Evolutionary conservation across 2,329 filamentous ascomycete species (phyloP).

Genomic region (Colletotrichum liriopes): DNA sequence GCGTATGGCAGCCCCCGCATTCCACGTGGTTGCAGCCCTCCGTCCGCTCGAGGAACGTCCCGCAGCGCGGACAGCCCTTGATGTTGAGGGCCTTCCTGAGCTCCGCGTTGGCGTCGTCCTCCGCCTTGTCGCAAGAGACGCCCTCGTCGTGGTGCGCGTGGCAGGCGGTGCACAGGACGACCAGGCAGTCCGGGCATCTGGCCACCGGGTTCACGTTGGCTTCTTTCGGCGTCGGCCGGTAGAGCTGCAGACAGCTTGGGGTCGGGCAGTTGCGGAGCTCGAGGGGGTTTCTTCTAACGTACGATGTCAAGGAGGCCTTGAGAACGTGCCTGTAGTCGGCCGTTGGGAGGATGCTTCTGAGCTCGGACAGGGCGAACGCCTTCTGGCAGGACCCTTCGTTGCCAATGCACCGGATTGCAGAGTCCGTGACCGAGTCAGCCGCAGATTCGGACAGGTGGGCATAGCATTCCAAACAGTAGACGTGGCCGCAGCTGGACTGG

Average conservation of each 20-base stretch:
- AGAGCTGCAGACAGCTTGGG: neutral
- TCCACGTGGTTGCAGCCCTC: constrained; percentile 64
- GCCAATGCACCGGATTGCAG: constrained; percentile 1
- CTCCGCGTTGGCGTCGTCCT: constrained; percentile 51
- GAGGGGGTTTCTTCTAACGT: neutral
- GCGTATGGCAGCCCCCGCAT: constrained; percentile 57
- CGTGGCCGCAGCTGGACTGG: neutral
- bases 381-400: neutral
- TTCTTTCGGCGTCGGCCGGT: neutral
- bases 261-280: constrained; percentile 17
- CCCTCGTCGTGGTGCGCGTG: constrained; percentile 50
- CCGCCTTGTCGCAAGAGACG: constrained; percentile 52
- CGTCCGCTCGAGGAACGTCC: constrained; percentile 58
- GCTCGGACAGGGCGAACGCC: neutral
- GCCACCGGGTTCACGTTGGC: constrained; percentile 38
- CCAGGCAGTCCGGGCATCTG: constrained; percentile 57
- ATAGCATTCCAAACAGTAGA: constrained; percentile 7
- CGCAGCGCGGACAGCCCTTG: constrained; percentile 59
- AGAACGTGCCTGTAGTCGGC: neutral
- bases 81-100: constrained; percentile 47
- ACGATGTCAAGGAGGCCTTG: neutral
- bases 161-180: constrained; percentile 54
- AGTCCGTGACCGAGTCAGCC: neutral
- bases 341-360: neutral
- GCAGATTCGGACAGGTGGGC: neutral